Percentiles rank a stretch among this genome's conserved stretches.
Conservation (phyloP, 768 basidiomycete species). For the Psilocybe subaeruginosa region DNA sequence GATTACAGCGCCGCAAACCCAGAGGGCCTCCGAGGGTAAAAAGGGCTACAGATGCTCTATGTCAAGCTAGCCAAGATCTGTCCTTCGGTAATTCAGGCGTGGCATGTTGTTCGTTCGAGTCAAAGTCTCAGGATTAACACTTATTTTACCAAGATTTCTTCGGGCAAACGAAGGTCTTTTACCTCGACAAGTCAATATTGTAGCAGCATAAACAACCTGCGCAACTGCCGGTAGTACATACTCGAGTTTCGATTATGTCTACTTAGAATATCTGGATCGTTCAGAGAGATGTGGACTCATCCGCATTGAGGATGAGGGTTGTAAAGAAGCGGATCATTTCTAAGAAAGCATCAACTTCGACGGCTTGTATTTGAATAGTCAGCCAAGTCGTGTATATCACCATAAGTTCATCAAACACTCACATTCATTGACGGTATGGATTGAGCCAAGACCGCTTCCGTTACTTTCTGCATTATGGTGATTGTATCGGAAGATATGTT, state of each 20-base stretch:
- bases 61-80: conserved; percentile 32
- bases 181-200: neutral
- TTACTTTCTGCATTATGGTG: conserved; percentile 42
- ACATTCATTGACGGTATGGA: conserved; percentile 82
- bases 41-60: conserved; percentile 23
- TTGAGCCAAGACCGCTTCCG: conserved; percentile 31
- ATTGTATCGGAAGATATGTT: conserved; percentile 72
- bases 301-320: conserved; percentile 66
- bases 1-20: neutral
- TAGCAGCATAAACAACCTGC: neutral
- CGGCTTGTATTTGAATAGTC: conserved; percentile 36
- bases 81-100: conserved; percentile 37
- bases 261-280: neutral
- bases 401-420: conserved; percentile 20
- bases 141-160: conserved; percentile 20
- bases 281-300: conserved; percentile 47
- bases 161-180: conserved; percentile 26
- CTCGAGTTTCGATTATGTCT: neutral
- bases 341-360: conserved; percentile 52
- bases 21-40: conserved; percentile 14
- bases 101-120: neutral
- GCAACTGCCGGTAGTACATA: neutral
- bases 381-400: conserved; percentile 3
- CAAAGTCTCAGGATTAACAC: neutral
- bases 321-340: conserved; percentile 71